Conservation (phyloP, 1,139 yeast genomes). For the Suhomyces ambrosiae region DNA sequence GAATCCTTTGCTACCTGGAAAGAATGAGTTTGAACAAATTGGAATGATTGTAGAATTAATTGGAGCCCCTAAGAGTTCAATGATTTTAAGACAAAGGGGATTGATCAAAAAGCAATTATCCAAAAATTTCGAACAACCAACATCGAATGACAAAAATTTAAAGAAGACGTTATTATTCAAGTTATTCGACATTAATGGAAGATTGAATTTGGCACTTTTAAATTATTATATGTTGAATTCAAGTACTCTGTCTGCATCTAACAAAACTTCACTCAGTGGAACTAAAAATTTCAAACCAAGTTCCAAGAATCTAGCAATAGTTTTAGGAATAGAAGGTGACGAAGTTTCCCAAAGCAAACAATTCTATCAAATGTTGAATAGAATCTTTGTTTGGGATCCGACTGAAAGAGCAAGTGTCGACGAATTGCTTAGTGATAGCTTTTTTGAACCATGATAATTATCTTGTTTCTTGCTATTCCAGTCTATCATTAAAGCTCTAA, state of each 20-base stretch:
- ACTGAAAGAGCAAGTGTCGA: slow-evolving; percentile 43
- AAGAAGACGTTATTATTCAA: slow-evolving; percentile 22
- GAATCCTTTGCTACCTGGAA: slow-evolving; percentile 26
- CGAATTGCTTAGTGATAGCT: slow-evolving; percentile 43
- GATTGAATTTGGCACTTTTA: slow-evolving; percentile 33
- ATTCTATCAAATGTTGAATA: slow-evolving; percentile 37
- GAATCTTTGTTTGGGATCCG: slow-evolving; percentile 60
- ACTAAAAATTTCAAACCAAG: slow-evolving; percentile 30
- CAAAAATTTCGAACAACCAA: slow-evolving; percentile 11
- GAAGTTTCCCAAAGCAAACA: slow-evolving; percentile 17
- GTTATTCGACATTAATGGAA: slow-evolving; percentile 45
- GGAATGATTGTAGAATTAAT: slow-evolving; percentile 24
- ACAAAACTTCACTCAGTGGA: slow-evolving; percentile 14
- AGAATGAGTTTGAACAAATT: slow-evolving; percentile 26
- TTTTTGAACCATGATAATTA: no score
- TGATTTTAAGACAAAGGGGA: slow-evolving; percentile 15
- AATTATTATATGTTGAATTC: slow-evolving; percentile 19
- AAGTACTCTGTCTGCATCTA: slow-evolving; percentile 14
- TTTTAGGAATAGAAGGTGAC: slow-evolving; percentile 41
- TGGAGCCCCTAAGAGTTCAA: slow-evolving; percentile 22
- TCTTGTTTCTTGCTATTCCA: no score
- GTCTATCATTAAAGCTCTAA: no score
- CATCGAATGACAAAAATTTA: slow-evolving; percentile 14
- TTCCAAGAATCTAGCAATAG: slow-evolving; percentile 41
- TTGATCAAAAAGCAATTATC: slow-evolving; percentile 11